These are phyloP conservation scores for Amesomyces nigricolor DNA, from an alignment of 2,329 filamentous ascomycete species.

Conservation along the genomic window DNA sequence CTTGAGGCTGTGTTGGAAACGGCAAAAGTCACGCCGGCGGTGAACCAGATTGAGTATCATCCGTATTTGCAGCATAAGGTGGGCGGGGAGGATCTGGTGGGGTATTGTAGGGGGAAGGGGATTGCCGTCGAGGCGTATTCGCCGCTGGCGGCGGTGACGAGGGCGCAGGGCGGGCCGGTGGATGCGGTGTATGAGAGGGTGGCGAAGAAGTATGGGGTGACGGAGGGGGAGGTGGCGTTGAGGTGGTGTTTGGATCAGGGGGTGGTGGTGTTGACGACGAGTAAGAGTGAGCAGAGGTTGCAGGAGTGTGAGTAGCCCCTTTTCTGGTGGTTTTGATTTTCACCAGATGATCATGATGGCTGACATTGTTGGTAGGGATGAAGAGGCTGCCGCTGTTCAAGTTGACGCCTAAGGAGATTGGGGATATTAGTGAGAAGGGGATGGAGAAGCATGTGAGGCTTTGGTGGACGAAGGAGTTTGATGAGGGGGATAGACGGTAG, in stretches of 20 bases:
- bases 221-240: conserved; percentile 50
- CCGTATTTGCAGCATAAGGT: conserved; percentile 62
- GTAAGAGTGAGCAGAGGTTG: conserved; percentile 51
- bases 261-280: conserved; percentile 55
- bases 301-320: conserved; percentile 35
- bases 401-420: conserved; percentile 54
- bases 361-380: conserved; percentile 30
- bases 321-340: too few species aligned
- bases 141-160: conserved; percentile 48
- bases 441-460: conserved; percentile 55
- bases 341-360: too few species aligned
- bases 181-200: conserved; percentile 46
- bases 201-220: conserved; percentile 54
- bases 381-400: conserved; percentile 49
- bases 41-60: conserved; percentile 80
- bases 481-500: conserved; percentile 40
- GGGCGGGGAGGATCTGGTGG: conserved; percentile 40
- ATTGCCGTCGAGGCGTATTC: conserved; percentile 54
- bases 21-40: conserved; percentile 56
- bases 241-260: conserved; percentile 57
- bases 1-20: conserved; percentile 53
- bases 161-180: conserved; percentile 48
- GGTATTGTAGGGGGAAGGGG: conserved; percentile 50
- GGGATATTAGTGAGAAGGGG: conserved; percentile 50
- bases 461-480: conserved; percentile 53